Base-by-base conservation (phyloP, 768 basidiomycete genomes). In the Omphalotus guepiniiformis region DNA sequence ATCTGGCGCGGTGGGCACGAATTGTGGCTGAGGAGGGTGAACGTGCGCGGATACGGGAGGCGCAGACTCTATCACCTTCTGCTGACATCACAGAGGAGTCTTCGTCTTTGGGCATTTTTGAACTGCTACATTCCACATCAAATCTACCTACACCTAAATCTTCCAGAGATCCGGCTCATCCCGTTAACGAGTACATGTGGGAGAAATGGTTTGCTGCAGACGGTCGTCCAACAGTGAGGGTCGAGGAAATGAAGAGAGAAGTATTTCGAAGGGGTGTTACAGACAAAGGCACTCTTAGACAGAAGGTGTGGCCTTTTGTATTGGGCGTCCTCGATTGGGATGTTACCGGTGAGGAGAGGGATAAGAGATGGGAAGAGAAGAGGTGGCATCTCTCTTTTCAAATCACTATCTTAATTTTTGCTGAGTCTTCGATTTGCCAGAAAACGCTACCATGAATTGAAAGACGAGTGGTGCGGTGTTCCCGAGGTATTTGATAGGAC, bases 21-120 rank as follows among this genome's bases (percentile, higher is more conserved):
- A 88, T 93, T 49, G 96, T 98, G 1, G 96, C 96, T 2, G 96
- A 99, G 65, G 96, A 98, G 62, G 96, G 96, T 15, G 96, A 99
- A 63, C 77, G 91, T 13, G 83, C 93, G 4, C 76, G 96, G 35
- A 69, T 83, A 53, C 76, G 79, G 36, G 96, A 99, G 63, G 81
- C 87, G 0, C 85, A 86, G 59, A 71, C 77, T 0, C 56, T 88
- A 11, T 80, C 81, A 3, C 67, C 81, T 2, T 71, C 77, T 5
- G 72, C 70, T 2, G 71, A 72, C 51, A 61, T 72, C 28, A 74
- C 63, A 15, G 82, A 83, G 58, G 88, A 85, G 64, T 74, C 72
- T 3, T 86, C 86, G 0, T 83, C 86, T 1, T 64, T 93, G 23
- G 93, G 93, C 1, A 83, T 93, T 5, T 96, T 94, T 55, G 93